phyloP scores from a whole-genome alignment of 768 basidiomycete genomes.

The Lentinula aciculospora region DNA sequence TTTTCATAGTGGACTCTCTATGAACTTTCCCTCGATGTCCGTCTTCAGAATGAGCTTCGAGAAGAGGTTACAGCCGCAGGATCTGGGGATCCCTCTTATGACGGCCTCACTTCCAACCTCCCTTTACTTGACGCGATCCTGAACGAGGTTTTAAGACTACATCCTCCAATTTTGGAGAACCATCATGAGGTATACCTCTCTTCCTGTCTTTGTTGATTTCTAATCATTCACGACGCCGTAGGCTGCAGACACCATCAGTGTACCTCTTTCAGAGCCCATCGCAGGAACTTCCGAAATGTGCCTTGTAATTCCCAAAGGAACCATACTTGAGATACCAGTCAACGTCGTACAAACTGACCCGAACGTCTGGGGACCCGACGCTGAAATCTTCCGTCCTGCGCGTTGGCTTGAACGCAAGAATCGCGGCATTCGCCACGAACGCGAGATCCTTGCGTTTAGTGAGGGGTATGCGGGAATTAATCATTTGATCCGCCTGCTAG shows the following conservation, averaged over 20 bases:
- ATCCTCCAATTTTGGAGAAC: conserved; percentile 59
- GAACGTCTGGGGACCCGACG: conserved; percentile 55
- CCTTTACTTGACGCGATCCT: conserved; percentile 57
- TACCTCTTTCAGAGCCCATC: conserved; percentile 52
- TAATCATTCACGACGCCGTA: conserved; percentile 15
- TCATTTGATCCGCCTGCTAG: not conserved
- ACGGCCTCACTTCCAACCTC: conserved; percentile 40
- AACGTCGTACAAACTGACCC: conserved; percentile 53
- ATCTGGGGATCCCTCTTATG: conserved; percentile 40
- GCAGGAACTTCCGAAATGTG: conserved; percentile 34
- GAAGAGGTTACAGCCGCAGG: conserved; percentile 39
- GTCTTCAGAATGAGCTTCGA: conserved; percentile 51
- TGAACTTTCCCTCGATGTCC: conserved; percentile 46
- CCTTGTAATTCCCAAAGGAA: conserved; percentile 52
- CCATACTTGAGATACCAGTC: conserved; percentile 46
- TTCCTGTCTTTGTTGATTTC: not conserved
- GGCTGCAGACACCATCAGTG: conserved; percentile 44
- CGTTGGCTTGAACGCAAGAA: conserved; percentile 51
- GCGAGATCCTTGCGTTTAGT: conserved; percentile 52
- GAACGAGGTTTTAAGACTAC: conserved; percentile 56
- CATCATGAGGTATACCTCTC: conserved; percentile 45
- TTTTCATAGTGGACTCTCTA: conserved; percentile 56
- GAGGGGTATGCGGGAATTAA: conserved; percentile 37
- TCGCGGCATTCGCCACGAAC: conserved; percentile 23
- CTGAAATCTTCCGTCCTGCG: conserved; percentile 50